Base-by-base conservation (phyloP, 2,329 filamentous ascomycete genomes). In the Cercospora nicotianae region DNA sequence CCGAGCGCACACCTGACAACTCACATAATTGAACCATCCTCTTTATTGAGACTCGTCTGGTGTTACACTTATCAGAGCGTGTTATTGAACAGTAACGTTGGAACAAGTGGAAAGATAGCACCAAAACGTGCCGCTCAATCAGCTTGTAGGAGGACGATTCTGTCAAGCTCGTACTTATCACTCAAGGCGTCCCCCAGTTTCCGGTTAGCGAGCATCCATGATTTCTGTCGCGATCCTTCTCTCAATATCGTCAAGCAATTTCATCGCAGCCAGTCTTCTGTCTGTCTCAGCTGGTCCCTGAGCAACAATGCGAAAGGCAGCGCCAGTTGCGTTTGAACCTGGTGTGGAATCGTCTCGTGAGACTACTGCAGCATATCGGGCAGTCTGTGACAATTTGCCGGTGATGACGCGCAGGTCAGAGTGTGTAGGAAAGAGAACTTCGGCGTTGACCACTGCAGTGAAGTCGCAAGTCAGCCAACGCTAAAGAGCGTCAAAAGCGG, bases 241-340 rank as follows among this genome's bases (percentile, higher is more conserved):
- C 58, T 74, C 72, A 12, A 72, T 70, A 48, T 73, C 71, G 20
- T 73, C 70, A 20, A 74, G 60, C 48, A 74, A 53, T 31, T 68
- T 70, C 70, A 72, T 70, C 69, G 72, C 70, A 18, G 68, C 69
- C 9, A 62, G 36, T 36, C 72, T 64, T 30, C 72, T 65, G 48
- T 65, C 63, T 2, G 59, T 63, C 62, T 69, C 72, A 20, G 63
- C 60, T 2, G 72, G 68, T 3, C 72, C 71, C 63, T 69, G 65
- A 26, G 72, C 60, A 5, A 74, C 58, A 42, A 74, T 64, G n/a
- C 73, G 72, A 48, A 70, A 72, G 7, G 64, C 65, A 31, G 68
- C 66, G 4, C 66, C 67, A 10, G 68, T 63, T 8, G 67, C 63
- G 18, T 70, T 70, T 5, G 69, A 62, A 13, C 58, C 66, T 16